A percentile compares a stretch with the other conserved stretches of the same genome.
Conservation (phyloP, 352 stramenopile species). For the Phytophthora europaea region DNA sequence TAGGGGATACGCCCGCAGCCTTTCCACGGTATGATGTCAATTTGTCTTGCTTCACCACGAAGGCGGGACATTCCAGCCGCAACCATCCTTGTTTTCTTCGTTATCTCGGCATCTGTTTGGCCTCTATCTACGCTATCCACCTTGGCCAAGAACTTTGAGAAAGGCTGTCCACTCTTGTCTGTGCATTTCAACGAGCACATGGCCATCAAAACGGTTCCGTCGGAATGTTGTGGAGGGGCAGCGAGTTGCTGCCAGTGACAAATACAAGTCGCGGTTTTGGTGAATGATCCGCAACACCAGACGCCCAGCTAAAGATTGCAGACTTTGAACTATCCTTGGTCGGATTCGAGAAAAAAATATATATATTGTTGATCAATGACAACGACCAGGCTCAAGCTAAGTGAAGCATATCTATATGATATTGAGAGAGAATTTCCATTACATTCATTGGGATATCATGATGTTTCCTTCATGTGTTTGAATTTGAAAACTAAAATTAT, state of each 20-base stretch:
- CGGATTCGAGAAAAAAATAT: not conserved
- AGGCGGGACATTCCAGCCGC: conserved; percentile 9
- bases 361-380: no score
- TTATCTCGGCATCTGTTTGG: conserved; percentile 3
- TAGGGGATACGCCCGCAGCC: conserved; percentile 2
- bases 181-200: no score
- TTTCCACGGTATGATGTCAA: conserved; percentile 21
- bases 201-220: not conserved
- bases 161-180: conserved; percentile 3
- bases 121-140: conserved; percentile 12
- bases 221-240: conserved; percentile 4
- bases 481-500: not conserved
- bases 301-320: conserved; percentile 2
- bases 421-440: no score
- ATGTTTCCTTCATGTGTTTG: no score
- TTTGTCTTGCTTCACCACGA: not conserved
- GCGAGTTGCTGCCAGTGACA: not conserved
- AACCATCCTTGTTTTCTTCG: conserved; percentile 17
- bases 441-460: no score
- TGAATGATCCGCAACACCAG: not conserved
- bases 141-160: conserved; percentile 10
- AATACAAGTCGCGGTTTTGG: conserved; percentile 15
- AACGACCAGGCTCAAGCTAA: not conserved
- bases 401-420: no score
- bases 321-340: conserved; percentile 16